phyloP scores from a whole-genome alignment of 2,329 filamentous ascomycete species.

The Alternaria triticina region DNA sequence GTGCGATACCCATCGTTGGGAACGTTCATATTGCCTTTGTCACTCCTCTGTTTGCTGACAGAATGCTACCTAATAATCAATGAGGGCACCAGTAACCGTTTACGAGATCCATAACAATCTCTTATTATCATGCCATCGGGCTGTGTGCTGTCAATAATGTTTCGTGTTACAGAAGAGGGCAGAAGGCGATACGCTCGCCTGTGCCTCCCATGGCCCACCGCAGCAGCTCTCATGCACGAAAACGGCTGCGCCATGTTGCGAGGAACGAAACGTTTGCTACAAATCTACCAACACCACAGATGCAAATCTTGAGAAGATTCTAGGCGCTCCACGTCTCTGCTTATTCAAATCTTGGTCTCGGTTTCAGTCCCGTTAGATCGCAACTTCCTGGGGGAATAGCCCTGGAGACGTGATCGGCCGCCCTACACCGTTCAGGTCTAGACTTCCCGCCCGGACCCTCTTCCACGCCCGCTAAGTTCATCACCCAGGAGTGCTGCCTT shows the following conservation, averaged over 20 bases:
- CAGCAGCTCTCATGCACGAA: slow-evolving; percentile 9
- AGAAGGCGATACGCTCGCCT: slow-evolving; percentile 20
- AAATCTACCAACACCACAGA: neutral
- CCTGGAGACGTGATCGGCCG: neutral
- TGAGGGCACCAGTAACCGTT: neutral
- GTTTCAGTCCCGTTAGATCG: neutral
- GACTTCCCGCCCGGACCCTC: slow-evolving; percentile 2
- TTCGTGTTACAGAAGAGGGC: neutral
- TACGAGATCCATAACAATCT: neutral
- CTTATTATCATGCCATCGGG: neutral
- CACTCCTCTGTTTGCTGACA: neutral
- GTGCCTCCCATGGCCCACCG: slow-evolving; percentile 1
- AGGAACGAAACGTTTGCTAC: neutral
- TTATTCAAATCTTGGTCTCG: neutral
- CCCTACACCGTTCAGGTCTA: neutral
- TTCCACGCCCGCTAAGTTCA: slow-evolving; percentile 1
- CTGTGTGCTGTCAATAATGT: neutral
- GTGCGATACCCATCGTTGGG: neutral
- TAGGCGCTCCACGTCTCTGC: neutral
- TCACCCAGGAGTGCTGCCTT: slow-evolving; percentile 4
- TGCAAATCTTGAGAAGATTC: neutral
- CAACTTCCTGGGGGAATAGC: neutral
- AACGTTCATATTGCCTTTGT: neutral
- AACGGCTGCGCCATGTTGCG: slow-evolving; percentile 14
- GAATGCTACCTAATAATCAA: neutral